Evolutionary conservation across 2,329 filamentous ascomycete genomes (phyloP).

Genomic region (Colletotrichum limetticola): DNA sequence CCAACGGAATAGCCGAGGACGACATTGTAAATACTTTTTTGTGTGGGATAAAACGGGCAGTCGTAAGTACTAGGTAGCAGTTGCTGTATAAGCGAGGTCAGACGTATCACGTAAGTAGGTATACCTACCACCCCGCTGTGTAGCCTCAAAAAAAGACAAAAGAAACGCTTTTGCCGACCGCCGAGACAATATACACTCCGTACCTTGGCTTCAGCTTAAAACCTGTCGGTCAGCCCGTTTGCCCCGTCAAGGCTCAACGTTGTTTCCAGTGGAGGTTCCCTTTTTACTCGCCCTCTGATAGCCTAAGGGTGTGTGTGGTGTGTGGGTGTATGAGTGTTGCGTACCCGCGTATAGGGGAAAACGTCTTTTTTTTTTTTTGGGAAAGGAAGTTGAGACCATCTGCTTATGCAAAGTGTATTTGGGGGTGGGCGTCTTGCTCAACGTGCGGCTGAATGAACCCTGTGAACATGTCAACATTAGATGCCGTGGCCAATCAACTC

Average conservation of each 20-base stretch:
- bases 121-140: too few species aligned
- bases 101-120: background rate
- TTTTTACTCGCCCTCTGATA: background rate
- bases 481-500: conserved; percentile 4
- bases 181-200: background rate
- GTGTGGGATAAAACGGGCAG: background rate
- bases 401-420: background rate
- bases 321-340: background rate
- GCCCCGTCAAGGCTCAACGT: background rate
- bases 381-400: conserved; percentile 14
- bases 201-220: too few species aligned
- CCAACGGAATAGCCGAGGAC: background rate
- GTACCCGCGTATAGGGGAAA: background rate
- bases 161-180: background rate
- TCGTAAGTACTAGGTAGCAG: too few species aligned
- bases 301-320: background rate
- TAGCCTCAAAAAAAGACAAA: too few species aligned
- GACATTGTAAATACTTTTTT: background rate
- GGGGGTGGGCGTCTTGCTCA: background rate
- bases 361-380: background rate
- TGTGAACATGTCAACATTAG: conserved; percentile 4
- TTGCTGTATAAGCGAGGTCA: conserved; percentile 14
- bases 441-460: conserved; percentile 13
- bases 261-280: background rate
- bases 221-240: background rate